Evolutionary conservation across 2,329 filamentous ascomycete species (phyloP).

Genomic region (Alternaria dauci): DNA sequence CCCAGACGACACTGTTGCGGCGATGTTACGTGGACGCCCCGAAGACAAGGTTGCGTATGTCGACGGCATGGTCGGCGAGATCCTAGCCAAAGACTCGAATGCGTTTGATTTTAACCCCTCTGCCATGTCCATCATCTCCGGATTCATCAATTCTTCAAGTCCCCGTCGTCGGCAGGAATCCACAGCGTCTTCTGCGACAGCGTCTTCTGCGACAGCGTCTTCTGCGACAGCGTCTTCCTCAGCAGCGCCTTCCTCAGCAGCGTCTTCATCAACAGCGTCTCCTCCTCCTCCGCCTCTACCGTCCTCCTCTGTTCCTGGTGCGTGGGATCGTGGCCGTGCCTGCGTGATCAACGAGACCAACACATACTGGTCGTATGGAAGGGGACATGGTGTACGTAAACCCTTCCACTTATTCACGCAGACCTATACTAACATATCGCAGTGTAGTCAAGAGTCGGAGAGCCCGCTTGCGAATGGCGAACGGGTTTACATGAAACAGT

Average conservation of each 20-base stretch:
- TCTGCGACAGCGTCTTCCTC: background rate
- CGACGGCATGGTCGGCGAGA: rapidly evolving
- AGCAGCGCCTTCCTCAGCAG: too few relatives aligned
- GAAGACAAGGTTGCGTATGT: background rate
- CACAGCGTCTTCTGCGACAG: background rate
- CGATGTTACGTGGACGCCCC: background rate
- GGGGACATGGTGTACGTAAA: background rate
- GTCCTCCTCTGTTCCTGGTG: background rate
- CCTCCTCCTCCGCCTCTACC: background rate
- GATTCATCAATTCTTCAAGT: background rate
- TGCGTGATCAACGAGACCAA: background rate
- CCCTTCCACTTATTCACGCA: background rate
- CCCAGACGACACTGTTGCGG: background rate
- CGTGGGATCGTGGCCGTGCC: background rate
- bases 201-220: background rate
- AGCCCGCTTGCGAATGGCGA: background rate
- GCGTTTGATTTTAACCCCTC: background rate
- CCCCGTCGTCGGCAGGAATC: background rate
- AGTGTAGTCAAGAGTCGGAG: background rate
- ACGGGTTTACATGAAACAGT: background rate
- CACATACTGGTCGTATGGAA: slow-evolving; percentile 5
- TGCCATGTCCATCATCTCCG: background rate
- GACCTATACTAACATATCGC: background rate
- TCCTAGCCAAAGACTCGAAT: background rate
- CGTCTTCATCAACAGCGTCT: too few relatives aligned